These are phyloP conservation scores for Naganishia liquefaciens DNA, from an alignment of 1,284 basidiomycete genomes.

Conservation along the genomic window DNA sequence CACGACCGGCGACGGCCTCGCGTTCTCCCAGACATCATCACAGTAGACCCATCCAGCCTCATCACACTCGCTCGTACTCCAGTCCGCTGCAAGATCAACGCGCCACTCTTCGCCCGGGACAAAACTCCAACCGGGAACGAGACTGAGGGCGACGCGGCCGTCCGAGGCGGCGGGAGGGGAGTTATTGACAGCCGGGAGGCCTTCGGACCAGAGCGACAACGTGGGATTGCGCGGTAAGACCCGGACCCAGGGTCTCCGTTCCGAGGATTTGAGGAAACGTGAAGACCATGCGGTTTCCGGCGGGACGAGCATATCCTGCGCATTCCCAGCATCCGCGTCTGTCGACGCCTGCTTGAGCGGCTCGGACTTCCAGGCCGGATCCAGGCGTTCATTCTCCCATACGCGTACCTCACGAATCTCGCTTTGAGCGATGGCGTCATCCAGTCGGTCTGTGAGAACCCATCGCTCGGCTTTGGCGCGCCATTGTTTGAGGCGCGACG, in stretches of 20 bases:
- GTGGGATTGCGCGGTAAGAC: slow-evolving; percentile 35
- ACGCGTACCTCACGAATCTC: slow-evolving; percentile 46
- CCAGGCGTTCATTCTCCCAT: slow-evolving; percentile 53
- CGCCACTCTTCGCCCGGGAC: slow-evolving; percentile 52
- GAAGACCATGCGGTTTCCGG: slow-evolving; percentile 41
- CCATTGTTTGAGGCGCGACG: slow-evolving; percentile 27
- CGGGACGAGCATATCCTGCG: slow-evolving; percentile 10
- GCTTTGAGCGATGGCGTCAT: slow-evolving; percentile 42
- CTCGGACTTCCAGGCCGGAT: slow-evolving; percentile 38
- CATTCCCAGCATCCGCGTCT: not conserved
- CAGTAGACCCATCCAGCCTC: slow-evolving; percentile 52
- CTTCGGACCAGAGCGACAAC: slow-evolving; percentile 40
- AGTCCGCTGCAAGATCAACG: slow-evolving; percentile 48
- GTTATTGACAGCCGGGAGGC: slow-evolving; percentile 15
- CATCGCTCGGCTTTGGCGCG: slow-evolving; percentile 40
- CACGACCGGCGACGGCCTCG: not conserved
- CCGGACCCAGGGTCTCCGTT: slow-evolving; percentile 48
- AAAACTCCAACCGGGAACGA: slow-evolving; percentile 49
- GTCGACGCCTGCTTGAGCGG: not conserved
- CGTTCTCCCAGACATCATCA: slow-evolving; percentile 49
- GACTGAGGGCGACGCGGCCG: slow-evolving; percentile 41
- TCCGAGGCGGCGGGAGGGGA: slow-evolving; percentile 9
- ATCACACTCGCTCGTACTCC: slow-evolving; percentile 47
- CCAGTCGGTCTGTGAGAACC: slow-evolving; percentile 46
- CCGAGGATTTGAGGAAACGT: slow-evolving; percentile 43